These are phyloP conservation scores for Dimocarpus longan DNA, from an alignment of 345 rosid species.

Conservation along the genomic window DNA sequence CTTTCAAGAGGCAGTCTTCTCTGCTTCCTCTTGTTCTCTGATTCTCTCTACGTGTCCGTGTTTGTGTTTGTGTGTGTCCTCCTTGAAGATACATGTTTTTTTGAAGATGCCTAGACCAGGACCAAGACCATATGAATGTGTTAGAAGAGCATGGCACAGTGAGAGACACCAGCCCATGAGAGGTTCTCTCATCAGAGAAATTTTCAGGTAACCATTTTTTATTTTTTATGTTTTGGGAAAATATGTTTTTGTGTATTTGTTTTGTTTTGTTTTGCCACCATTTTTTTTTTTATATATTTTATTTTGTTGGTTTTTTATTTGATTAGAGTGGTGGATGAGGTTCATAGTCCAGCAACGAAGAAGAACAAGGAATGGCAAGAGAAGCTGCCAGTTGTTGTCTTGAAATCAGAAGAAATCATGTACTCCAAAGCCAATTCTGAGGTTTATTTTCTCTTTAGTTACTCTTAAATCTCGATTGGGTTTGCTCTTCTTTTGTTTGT, in stretches of 20 bases:
- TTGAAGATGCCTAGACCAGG: conserved; percentile 74
- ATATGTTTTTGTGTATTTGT: neutral
- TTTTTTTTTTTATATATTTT: neutral
- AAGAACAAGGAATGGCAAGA: conserved; percentile 83
- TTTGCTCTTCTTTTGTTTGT: conserved; percentile 4
- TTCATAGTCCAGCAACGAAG: conserved; percentile 53
- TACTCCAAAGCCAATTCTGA: conserved; percentile 79
- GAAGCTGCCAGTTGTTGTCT: conserved; percentile 72
- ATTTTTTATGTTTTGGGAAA: neutral
- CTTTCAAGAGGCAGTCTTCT: conserved; percentile 24
- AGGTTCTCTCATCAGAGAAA: conserved; percentile 72
- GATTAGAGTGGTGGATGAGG: conserved; percentile 56
- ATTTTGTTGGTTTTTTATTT: neutral
- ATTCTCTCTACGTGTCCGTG: neutral
- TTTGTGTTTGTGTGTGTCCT: neutral
- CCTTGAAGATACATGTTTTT: neutral
- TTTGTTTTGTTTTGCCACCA: neutral
- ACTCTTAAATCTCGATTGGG: conserved; percentile 4
- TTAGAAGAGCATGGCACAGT: conserved; percentile 77
- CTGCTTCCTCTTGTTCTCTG: neutral
- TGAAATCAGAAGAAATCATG: conserved; percentile 71
- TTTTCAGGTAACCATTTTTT: conserved; percentile 51
- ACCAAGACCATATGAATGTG: conserved; percentile 74
- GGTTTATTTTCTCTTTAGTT: conserved; percentile 32
- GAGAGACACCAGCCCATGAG: conserved; percentile 78